Conservation (phyloP, 2,329 filamentous ascomycete species). For the Pyricularia sp. region DNA sequence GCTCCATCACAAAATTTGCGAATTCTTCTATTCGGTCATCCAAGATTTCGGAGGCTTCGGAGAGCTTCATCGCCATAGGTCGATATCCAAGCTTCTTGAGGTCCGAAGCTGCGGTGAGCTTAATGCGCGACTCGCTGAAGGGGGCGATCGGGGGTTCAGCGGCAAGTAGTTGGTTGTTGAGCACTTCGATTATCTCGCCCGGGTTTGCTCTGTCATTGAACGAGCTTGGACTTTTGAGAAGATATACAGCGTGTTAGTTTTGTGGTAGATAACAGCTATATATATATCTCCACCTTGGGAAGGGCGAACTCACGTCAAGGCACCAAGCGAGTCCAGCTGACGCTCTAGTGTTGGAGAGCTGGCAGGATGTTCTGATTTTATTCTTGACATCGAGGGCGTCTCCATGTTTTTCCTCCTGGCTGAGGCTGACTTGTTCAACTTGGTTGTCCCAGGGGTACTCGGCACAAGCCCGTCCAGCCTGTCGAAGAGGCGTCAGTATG, state of each 20-base stretch:
- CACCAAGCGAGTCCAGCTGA: conserved; percentile 24
- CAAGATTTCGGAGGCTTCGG: conserved; percentile 81
- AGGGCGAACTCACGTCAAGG: conserved; percentile 19
- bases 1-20: conserved; percentile 54
- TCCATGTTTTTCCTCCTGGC: conserved; percentile 25
- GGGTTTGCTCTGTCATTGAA: conserved; percentile 69
- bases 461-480: conserved; percentile 53
- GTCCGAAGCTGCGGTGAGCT: conserved; percentile 75
- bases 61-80: conserved; percentile 86
- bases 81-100: conserved; percentile 85
- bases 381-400: conserved; percentile 33
- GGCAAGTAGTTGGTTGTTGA: conserved; percentile 61
- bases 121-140: conserved; percentile 64
- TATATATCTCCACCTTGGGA: background rate
- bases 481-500: background rate
- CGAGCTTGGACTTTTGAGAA: conserved; percentile 29
- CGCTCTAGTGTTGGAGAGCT: conserved; percentile 29
- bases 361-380: conserved; percentile 28
- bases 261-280: conserved; percentile 5
- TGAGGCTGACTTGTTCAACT: conserved; percentile 21
- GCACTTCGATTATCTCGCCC: conserved; percentile 68
- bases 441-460: conserved; percentile 39
- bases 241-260: conserved; percentile 22
- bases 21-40: conserved; percentile 95
- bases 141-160: conserved; percentile 59